A percentile compares a stretch with the other conserved stretches of the same genome.
Conservation (phyloP, 2,329 filamentous ascomycete genomes). For the Tympanopsis confertula region DNA sequence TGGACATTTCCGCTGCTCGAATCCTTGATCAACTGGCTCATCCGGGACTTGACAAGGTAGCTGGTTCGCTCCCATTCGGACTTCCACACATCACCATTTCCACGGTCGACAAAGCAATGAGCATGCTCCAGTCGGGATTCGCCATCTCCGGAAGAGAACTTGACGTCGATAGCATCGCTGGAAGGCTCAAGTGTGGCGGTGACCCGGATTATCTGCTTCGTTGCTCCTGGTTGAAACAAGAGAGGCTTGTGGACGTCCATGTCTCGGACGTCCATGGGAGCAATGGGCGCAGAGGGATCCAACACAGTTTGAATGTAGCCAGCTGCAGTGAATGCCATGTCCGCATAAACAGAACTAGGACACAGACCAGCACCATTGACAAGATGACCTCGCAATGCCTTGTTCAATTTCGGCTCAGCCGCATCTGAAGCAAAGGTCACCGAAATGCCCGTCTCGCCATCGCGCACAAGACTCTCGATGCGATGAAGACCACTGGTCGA, state of each 20-base stretch:
- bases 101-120: not conserved
- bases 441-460: constrained; percentile 4
- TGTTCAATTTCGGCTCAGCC: constrained; percentile 8
- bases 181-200: not conserved
- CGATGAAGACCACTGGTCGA: constrained; percentile 1
- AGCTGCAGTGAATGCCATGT: constrained; percentile 17
- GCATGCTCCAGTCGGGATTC: not conserved
- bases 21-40: constrained; percentile 11
- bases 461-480: constrained; percentile 5
- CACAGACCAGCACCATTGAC: constrained; percentile 17
- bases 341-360: constrained; percentile 16
- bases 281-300: constrained; percentile 2
- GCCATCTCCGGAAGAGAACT: too few species aligned
- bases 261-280: constrained; percentile 11
- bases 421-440: constrained; percentile 12
- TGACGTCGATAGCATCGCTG: not conserved
- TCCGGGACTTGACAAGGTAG: constrained; percentile 12
- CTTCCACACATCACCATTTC: not conserved
- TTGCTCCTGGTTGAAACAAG: constrained; percentile 2
- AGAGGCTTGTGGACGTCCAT: constrained; percentile 13
- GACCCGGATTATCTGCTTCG: not conserved
- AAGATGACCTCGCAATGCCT: constrained; percentile 14
- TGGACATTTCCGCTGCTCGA: constrained; percentile 9
- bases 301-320: constrained; percentile 11
- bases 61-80: constrained; percentile 2